Conservation (phyloP, 345 rosid genomes). For the Boechera stricta region DNA sequence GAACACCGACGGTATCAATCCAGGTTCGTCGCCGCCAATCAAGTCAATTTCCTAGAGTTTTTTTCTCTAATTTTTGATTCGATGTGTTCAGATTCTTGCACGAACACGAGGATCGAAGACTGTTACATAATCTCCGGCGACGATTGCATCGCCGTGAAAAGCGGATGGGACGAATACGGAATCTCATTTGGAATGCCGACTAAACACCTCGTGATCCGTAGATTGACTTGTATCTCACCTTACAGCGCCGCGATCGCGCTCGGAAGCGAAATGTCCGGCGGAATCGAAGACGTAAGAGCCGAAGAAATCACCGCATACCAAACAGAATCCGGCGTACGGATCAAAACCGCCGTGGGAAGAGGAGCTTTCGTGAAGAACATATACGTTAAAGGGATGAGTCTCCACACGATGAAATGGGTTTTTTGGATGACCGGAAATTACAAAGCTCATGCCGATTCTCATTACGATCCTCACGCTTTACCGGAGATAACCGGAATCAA, state of each 20-base stretch:
- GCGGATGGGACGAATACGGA: conserved; percentile 79
- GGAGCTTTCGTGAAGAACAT: conserved; percentile 65
- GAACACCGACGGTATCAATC: conserved; percentile 93
- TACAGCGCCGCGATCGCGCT: conserved; percentile 69
- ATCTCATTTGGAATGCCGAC: conserved; percentile 55
- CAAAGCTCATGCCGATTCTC: conserved; percentile 54
- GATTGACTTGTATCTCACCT: conserved; percentile 70
- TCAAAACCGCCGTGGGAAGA: conserved; percentile 67
- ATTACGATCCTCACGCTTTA: conserved; percentile 64
- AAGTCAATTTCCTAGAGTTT: background rate
- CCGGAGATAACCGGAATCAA: conserved; percentile 56
- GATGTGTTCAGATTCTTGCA: conserved; percentile 74
- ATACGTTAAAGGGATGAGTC: conserved; percentile 52
- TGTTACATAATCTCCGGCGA: conserved; percentile 90
- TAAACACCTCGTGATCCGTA: conserved; percentile 54
- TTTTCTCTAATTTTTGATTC: background rate
- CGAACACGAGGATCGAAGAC: conserved; percentile 84
- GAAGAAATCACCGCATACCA: conserved; percentile 58
- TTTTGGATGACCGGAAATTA: conserved; percentile 79
- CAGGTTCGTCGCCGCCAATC: conserved; percentile 53
- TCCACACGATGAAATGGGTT: conserved; percentile 68
- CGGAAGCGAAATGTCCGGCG: conserved; percentile 89
- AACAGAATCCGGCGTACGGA: conserved; percentile 61
- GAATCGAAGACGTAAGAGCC: conserved; percentile 58
- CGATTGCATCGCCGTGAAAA: conserved; percentile 88